Evolutionary conservation across 1,139 yeast genomes (phyloP), one percentile per base, ranked within the genome.

Genomic region (Blastobotrys indianensis): DNA sequence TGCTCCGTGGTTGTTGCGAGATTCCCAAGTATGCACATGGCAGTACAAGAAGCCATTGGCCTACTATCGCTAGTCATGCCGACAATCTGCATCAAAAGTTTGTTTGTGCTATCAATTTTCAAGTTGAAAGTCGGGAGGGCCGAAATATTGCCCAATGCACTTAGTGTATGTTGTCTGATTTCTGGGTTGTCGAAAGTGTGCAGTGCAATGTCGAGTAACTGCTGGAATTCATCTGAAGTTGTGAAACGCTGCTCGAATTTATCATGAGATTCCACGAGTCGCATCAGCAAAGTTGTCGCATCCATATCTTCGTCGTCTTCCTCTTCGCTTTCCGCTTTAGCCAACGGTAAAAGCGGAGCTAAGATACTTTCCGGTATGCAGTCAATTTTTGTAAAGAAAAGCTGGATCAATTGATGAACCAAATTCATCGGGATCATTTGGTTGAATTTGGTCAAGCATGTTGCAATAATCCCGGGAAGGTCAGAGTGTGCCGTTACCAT

Each of bases 21-120:
- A 42, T 58, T 59, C 10, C 59, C 61, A 2, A 59, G 37, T n/a
- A 58, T 36, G 30, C 54, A 42, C 25, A 20, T 20, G 8, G 52
- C 50, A n/a, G 55, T 52, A n/a, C 54, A 49, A 12, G 56, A 50
- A 7, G 45, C 51, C 30, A 46, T 46, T 15, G 32, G 42, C n/a
- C 33, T 20, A 16, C 35, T 33, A 6, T 40, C 35, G 23, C 29
- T 31, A 29, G 39, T 39, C 41, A 47, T 34, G 2, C 4, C 13
- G 32, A 37, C 32, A 13, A 48, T 28, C 8, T 44, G 23, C 8
- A 28, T 33, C 17, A 48, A 43, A 3, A 46, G 44, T n/a, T 44
- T 50, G 25, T 53, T 50, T 2, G 35, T 42, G 7, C 17, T 17
- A 16, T 46, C 47, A 6, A 45, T 30, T n/a, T 36, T 39, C 1